phyloP scores from a whole-genome alignment of 73 alveolate species.

The Paramecium sonneborni region DNA sequence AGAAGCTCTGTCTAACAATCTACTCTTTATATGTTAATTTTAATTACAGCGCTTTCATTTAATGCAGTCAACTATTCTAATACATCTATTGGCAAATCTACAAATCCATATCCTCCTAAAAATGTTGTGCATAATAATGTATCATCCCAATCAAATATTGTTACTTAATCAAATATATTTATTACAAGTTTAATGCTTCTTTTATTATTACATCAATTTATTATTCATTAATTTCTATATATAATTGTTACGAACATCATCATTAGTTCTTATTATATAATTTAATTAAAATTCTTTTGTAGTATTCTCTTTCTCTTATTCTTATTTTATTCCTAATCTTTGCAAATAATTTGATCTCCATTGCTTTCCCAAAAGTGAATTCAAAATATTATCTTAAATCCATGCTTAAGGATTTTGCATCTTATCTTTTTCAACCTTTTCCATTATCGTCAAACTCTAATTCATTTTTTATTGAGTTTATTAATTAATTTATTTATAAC shows the following conservation, averaged over 20 bases:
- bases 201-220: constrained; percentile 41
- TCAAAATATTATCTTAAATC: not conserved
- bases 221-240: constrained; percentile 15
- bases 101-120: constrained; percentile 69
- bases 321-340: not conserved
- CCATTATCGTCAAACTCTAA: not conserved
- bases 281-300: not conserved
- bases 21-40: not conserved
- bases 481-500: not conserved
- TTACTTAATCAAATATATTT: constrained; percentile 56
- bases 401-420: constrained; percentile 26
- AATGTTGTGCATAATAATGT: constrained; percentile 96
- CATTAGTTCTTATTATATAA: not conserved
- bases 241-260: constrained; percentile 40
- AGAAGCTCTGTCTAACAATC: constrained; percentile 54
- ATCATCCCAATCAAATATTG: constrained; percentile 99
- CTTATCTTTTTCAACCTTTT: not conserved
- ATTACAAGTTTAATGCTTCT: constrained; percentile 59
- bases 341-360: constrained; percentile 8
- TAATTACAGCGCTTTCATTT: constrained; percentile 64
- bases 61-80: constrained; percentile 47
- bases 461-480: not conserved
- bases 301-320: not conserved
- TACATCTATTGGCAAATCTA: constrained; percentile 51
- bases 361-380: not conserved